These are phyloP conservation scores for Arxiozyma slooffiae DNA, from an alignment of 1,139 yeast species.

Conservation along the genomic window DNA sequence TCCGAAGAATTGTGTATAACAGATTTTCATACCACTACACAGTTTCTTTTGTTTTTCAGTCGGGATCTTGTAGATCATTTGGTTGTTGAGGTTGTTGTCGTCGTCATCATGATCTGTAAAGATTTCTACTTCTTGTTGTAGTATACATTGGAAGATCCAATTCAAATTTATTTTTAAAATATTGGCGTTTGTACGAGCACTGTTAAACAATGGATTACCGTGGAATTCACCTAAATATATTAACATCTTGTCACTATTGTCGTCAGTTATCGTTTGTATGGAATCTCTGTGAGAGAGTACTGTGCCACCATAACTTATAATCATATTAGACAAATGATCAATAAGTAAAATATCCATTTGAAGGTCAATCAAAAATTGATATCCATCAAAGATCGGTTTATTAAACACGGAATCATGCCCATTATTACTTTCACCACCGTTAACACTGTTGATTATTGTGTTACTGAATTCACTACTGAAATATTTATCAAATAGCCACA, in stretches of 20 bases:
- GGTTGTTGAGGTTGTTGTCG: too few relatives aligned
- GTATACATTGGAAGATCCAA: background rate
- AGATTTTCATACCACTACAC: background rate
- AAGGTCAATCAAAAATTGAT: background rate
- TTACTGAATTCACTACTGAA: background rate
- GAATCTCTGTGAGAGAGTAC: background rate
- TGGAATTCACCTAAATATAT: background rate
- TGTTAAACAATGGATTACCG: background rate
- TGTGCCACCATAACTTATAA: background rate
- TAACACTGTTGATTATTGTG: background rate
- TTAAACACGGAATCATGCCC: background rate
- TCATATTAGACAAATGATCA: background rate
- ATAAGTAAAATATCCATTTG: background rate
- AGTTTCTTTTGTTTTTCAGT: background rate
- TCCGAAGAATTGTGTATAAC: conserved; percentile 1
- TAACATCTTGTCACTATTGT: background rate
- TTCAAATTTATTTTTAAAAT: background rate
- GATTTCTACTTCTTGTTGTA: background rate
- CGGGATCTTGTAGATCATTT: background rate
- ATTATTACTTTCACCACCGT: background rate
- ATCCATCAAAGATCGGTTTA: background rate
- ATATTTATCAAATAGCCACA: background rate
- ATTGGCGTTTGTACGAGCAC: background rate
- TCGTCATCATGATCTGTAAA: background rate
- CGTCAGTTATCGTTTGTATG: background rate